Percentiles rank a stretch among this genome's conserved stretches.
These are phyloP conservation scores for Glutinoglossum americanum DNA, from an alignment of 495 filamentous ascomycete genomes.

Conservation along the genomic window DNA sequence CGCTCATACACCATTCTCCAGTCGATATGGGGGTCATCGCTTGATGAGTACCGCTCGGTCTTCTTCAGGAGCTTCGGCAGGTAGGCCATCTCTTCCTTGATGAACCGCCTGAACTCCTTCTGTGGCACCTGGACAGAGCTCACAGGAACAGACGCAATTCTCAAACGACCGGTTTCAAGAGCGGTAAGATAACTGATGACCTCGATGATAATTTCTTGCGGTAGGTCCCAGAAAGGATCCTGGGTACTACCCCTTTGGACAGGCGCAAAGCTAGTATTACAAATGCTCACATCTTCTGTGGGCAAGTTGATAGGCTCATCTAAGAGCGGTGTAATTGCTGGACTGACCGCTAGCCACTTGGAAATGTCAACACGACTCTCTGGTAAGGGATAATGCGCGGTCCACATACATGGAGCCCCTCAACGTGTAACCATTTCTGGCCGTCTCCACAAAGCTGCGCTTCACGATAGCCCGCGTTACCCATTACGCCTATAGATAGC, in stretches of 20 bases:
- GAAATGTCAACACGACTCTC: background rate
- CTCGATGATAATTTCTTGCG: conserved; percentile 13
- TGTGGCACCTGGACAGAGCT: conserved; percentile 11
- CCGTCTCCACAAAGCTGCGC: conserved; percentile 15
- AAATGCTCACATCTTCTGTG: background rate
- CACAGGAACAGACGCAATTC: conserved; percentile 11
- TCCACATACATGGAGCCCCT: conserved; percentile 15
- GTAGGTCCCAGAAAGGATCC: conserved; percentile 13
- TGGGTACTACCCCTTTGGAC: background rate
- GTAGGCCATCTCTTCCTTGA: conserved; percentile 16
- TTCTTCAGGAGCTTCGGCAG: conserved; percentile 10
- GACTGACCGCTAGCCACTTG: background rate
- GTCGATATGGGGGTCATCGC: conserved; percentile 9
- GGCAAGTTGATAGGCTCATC: background rate
- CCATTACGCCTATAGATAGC: conserved; percentile 4
- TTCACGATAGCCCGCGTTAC: conserved; percentile 17
- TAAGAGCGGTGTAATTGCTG: background rate
- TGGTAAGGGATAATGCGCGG: background rate
- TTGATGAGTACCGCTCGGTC: background rate
- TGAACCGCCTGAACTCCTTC: conserved; percentile 13
- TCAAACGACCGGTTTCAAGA: conserved; percentile 14
- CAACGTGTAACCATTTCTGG: conserved; percentile 15
- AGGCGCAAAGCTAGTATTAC: background rate
- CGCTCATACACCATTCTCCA: conserved; percentile 15
- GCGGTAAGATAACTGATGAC: conserved; percentile 12